phyloP scores from a whole-genome alignment of 2,329 filamentous ascomycete species.

The Fonsecaea pugnacius region DNA sequence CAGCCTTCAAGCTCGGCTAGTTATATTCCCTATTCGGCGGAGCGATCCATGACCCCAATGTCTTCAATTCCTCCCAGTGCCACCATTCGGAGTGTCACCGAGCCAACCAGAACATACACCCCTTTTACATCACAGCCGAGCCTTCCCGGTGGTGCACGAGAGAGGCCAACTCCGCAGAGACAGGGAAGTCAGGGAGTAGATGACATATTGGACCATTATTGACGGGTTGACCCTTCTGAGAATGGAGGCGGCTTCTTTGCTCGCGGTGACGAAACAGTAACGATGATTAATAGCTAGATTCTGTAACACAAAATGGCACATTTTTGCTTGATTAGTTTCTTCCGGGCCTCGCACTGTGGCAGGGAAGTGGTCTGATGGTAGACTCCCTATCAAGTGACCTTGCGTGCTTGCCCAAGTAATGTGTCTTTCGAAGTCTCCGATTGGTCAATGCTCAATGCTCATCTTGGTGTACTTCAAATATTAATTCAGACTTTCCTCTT shows the following conservation, averaged over 20 bases:
- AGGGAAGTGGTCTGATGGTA: conserved; percentile 12
- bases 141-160: conserved; percentile 17
- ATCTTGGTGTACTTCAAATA: neutral
- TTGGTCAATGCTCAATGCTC: conserved; percentile 1
- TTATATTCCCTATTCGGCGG: conserved; percentile 30
- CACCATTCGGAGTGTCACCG: conserved; percentile 24
- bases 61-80: conserved; percentile 28
- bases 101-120: conserved; percentile 24
- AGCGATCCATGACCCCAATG: conserved; percentile 30
- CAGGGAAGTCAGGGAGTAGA: conserved; percentile 32
- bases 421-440: neutral
- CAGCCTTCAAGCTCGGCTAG: conserved; percentile 24
- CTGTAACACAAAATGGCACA: conserved; percentile 28
- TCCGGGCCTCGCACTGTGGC: neutral
- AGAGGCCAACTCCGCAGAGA: conserved; percentile 23
- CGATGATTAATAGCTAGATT: conserved; percentile 30
- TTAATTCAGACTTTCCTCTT: neutral
- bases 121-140: conserved; percentile 24
- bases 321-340: conserved; percentile 11
- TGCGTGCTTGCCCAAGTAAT: neutral
- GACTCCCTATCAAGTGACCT: neutral
- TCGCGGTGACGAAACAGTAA: conserved; percentile 27
- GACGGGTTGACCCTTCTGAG: conserved; percentile 15
- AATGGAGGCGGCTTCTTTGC: conserved; percentile 5
- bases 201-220: conserved; percentile 38